Evolutionary conservation across 2,329 filamentous ascomycete genomes (phyloP), one percentile per base, ranked within the genome.

Genomic region (Sporothrix pseudoabietina): DNA sequence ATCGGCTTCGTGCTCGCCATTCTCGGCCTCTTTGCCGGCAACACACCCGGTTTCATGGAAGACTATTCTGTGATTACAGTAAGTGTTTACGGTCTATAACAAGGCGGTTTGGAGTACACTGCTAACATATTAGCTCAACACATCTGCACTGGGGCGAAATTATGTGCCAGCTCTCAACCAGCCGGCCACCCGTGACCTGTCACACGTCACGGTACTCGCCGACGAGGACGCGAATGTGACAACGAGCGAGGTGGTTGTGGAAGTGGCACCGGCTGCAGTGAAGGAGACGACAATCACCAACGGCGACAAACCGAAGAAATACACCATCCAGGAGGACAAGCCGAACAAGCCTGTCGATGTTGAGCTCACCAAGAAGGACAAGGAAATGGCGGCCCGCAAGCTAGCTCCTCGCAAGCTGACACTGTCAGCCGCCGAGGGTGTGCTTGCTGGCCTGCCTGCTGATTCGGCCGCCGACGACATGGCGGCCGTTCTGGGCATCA

Each of bases 21-120:
- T 72, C 73, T 84, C 30, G 78, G 79, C 14, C 78, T 83, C 19
- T 79, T 83, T 72, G 81, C 82, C 47, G 82, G 82, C 59, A 80
- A 80, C 22, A 80, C 80, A 8, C 78, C 80, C 6, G 77, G 79
- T 30, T 79, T 80, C 44, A 76, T 83, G 75, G 81, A 83, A 49
- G 79, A 81, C 12, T 82, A 81, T 73, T 81, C 83, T 47, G 78
- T 84, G 52, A 78, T 83, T 41, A 79, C 80, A 63, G 82, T 83
- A 76, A 70, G 81, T 78, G 30, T 7, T 12, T 61, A 22, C 32
- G 14, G 35, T 35, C 35, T 35, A 35, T 8, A 35, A 35, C 4
- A 35, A 32, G 32, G 26, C 10, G 22, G 9, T 49, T 49, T 49
- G 44, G 6, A 14, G 44, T 49, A 3, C 14, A 16, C 44, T 12